A percentile compares a stretch with the other conserved stretches of the same genome.
Evolutionary conservation across 2,329 filamentous ascomycete species (phyloP).

Genomic region (Nemania sp.): DNA sequence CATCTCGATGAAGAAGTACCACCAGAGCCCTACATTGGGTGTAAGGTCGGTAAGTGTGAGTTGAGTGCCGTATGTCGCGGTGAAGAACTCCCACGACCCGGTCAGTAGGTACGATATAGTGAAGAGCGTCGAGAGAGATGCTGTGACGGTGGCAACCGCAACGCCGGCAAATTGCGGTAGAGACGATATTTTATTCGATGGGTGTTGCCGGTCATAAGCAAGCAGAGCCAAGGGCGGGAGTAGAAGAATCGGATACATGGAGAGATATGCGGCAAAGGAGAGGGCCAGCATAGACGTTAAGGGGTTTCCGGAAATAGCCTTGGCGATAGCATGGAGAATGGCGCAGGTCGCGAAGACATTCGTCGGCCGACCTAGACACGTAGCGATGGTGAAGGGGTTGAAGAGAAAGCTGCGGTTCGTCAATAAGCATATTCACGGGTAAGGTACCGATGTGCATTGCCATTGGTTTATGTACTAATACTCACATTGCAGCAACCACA

Average conservation of each 20-base stretch:
- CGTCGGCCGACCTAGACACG: slow-evolving; percentile 90
- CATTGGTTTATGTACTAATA: too few species aligned
- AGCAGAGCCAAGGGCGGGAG: slow-evolving; percentile 85
- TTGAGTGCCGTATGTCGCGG: slow-evolving; percentile 92
- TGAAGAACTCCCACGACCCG: slow-evolving; percentile 87
- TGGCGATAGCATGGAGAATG: slow-evolving; percentile 84
- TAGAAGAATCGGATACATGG: slow-evolving; percentile 89
- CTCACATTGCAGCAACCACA: slow-evolving; percentile 81
- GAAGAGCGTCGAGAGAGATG: slow-evolving; percentile 72
- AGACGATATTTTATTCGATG: slow-evolving; percentile 52
- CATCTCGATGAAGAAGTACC: slow-evolving; percentile 99
- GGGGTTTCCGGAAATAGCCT: slow-evolving; percentile 79
- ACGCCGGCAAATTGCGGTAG: slow-evolving; percentile 64
- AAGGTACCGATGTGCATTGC: slow-evolving; percentile 43
- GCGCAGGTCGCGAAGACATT: slow-evolving; percentile 90
- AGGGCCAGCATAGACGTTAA: slow-evolving; percentile 85
- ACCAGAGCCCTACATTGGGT: slow-evolving; percentile 96
- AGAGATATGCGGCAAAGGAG: slow-evolving; percentile 88
- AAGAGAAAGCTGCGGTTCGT: slow-evolving; percentile 78
- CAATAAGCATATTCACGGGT: slow-evolving; percentile 21
- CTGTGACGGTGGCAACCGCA: slow-evolving; percentile 65
- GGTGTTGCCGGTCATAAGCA: slow-evolving; percentile 75
- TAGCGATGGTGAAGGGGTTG: slow-evolving; percentile 92
- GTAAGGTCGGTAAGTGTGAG: slow-evolving; percentile 91
- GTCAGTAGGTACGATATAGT: slow-evolving; percentile 79